Conservation (phyloP, 805 yeast genomes). For the Pachysolen tannophilus region DNA sequence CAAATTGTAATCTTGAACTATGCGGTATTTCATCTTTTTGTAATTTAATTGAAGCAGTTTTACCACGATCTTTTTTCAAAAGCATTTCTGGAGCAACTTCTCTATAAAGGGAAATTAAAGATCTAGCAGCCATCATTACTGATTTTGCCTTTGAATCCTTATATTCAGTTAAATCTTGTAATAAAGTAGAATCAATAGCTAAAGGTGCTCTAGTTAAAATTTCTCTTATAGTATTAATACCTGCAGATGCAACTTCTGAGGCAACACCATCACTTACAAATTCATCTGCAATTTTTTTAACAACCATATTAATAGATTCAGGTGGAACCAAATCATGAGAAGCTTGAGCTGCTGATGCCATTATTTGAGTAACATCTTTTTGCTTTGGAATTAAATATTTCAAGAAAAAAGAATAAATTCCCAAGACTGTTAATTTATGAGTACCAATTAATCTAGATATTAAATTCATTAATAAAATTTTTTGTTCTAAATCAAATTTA, state of each 20-base stretch:
- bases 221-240: constrained; percentile 91
- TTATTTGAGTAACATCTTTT: constrained; percentile 84
- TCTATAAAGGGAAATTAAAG: constrained; percentile 77
- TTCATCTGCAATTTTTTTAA: constrained; percentile 92
- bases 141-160: constrained; percentile 91
- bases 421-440: constrained; percentile 85
- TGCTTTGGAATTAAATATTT: constrained; percentile 94
- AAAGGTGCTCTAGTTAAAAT: constrained; percentile 89
- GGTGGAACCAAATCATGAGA: constrained; percentile 97
- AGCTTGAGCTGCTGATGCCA: constrained; percentile 97
- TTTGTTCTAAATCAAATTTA: constrained; percentile 78
- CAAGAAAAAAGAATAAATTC: constrained; percentile 80
- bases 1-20: too few relatives aligned
- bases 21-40: constrained; percentile 52
- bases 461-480: constrained; percentile 79
- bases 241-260: constrained; percentile 96
- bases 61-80: constrained; percentile 85
- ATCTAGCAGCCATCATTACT: constrained; percentile 90
- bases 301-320: constrained; percentile 70
- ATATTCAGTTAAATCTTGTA: constrained; percentile 86
- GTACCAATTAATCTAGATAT: constrained; percentile 88
- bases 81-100: constrained; percentile 97
- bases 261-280: constrained; percentile 98
- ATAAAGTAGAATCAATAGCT: constrained; percentile 79
- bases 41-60: constrained; percentile 76